A percentile compares a stretch with the other conserved stretches of the same genome.
phyloP scores from a whole-genome alignment of 2,329 filamentous ascomycete species.

The Nothopassalora personata region DNA sequence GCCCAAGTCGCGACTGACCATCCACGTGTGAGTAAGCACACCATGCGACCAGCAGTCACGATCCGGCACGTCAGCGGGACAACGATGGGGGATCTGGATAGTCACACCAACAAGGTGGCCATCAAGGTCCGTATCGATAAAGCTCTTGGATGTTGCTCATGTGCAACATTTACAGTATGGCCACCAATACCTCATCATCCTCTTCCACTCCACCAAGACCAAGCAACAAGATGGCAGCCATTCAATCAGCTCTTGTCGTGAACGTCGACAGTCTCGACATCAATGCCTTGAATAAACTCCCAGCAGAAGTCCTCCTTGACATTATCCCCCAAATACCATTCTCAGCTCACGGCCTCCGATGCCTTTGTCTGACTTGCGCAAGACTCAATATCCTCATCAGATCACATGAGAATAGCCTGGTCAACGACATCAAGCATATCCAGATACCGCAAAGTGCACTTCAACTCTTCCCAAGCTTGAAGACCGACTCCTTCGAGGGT shows the following conservation, averaged over 20 bases:
- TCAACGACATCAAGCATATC: conserved; percentile 20
- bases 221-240: conserved; percentile 4
- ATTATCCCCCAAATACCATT: conserved; percentile 30
- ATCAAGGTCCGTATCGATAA: background rate
- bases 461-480: conserved; percentile 24
- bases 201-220: background rate
- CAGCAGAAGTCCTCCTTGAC: conserved; percentile 30
- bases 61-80: background rate
- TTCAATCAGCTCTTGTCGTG: background rate
- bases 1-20: background rate
- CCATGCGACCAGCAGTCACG: background rate
- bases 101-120: background rate
- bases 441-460: conserved; percentile 9
- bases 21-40: background rate
- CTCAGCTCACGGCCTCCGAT: conserved; percentile 18
- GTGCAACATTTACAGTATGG: background rate
- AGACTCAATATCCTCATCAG: conserved; percentile 25
- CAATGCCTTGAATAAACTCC: conserved; percentile 14
- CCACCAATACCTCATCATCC: background rate
- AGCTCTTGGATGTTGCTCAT: background rate
- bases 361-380: conserved; percentile 26
- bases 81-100: background rate
- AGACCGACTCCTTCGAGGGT: conserved; percentile 18
- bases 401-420: conserved; percentile 27
- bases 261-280: background rate